A percentile compares a stretch with the other conserved stretches of the same genome.
Evolutionary conservation across 2,329 filamentous ascomycete species (phyloP).

Genomic region (Colletotrichum endophyticum): DNA sequence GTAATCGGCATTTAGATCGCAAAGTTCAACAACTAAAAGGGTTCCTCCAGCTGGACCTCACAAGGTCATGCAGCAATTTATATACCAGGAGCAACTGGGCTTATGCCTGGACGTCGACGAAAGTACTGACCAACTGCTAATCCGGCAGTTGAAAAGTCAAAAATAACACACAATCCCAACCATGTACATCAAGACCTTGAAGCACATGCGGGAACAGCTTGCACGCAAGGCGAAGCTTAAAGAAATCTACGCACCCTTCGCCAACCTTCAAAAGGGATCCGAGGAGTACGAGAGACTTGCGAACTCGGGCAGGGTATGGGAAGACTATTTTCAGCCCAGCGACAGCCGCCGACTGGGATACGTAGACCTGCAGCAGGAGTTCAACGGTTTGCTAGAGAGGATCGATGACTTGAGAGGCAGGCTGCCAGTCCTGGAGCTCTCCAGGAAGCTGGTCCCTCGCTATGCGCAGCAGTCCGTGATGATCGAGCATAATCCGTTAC

Average conservation of each 20-base stretch:
- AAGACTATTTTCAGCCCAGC: constrained; percentile 24
- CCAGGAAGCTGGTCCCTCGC: constrained; percentile 12
- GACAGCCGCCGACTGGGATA: neutral
- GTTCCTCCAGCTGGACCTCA: neutral
- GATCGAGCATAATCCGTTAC: constrained; percentile 25
- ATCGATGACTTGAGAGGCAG: constrained; percentile 7
- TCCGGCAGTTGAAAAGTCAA: neutral
- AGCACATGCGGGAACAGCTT: neutral
- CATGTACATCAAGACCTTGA: neutral
- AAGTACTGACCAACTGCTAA: neutral
- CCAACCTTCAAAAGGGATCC: neutral
- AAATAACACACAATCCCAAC: neutral
- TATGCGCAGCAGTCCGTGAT: constrained; percentile 27
- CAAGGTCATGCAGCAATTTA: neutral
- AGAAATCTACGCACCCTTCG: constrained; percentile 10
- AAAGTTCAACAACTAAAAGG: neutral
- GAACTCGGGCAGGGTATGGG: constrained; percentile 24
- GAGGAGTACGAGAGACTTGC: constrained; percentile 22
- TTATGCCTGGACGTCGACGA: neutral
- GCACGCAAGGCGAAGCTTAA: neutral
- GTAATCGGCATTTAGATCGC: neutral
- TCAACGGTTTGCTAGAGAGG: neutral
- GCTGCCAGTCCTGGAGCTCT: neutral
- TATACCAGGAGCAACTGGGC: neutral
- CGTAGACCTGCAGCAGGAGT: neutral